These are phyloP conservation scores for Xylariaceae sp. DNA, from an alignment of 2,329 filamentous ascomycete genomes.

Conservation along the genomic window DNA sequence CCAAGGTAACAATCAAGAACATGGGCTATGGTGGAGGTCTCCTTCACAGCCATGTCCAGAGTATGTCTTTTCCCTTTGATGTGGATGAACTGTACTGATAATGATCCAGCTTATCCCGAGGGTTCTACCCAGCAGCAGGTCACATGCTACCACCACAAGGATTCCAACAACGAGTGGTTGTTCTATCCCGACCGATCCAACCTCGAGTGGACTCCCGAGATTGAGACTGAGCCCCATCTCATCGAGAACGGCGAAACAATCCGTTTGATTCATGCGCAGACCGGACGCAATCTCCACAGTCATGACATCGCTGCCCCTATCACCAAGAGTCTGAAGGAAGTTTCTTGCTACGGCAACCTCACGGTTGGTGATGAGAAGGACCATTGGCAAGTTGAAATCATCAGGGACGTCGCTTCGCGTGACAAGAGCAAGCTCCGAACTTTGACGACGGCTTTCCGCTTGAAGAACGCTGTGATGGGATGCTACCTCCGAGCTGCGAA, in stretches of 20 bases:
- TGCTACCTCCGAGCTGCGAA: conserved; percentile 96
- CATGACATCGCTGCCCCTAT: conserved; percentile 85
- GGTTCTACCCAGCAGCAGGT: conserved; percentile 93
- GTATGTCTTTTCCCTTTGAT: conserved; percentile 20
- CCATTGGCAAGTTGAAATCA: conserved; percentile 91
- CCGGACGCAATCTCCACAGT: conserved; percentile 93
- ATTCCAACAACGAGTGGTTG: conserved; percentile 99
- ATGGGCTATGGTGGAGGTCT: conserved; percentile 98
- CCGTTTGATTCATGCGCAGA: conserved; percentile 89
- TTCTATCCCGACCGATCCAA: conserved; percentile 89
- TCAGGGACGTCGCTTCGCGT: conserved; percentile 79
- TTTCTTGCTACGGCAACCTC: conserved; percentile 91
- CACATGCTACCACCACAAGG: conserved; percentile 99
- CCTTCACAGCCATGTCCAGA: conserved; percentile 93
- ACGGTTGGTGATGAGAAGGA: conserved; percentile 97
- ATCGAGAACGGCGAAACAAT: conserved; percentile 73
- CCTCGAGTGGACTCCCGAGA: conserved; percentile 64
- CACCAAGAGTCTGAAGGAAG: conserved; percentile 84
- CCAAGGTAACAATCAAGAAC: conserved; percentile 90
- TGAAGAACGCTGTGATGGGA: conserved; percentile 74
- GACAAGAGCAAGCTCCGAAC: conserved; percentile 84
- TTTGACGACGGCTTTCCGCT: conserved; percentile 85
- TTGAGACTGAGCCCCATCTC: conserved; percentile 65
- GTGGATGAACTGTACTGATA: conserved; percentile 16
- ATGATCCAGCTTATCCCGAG: conserved; percentile 64